Base-by-base conservation (phyloP, 2,329 filamentous ascomycete genomes). In the Conoideocrella luteorostrata region DNA sequence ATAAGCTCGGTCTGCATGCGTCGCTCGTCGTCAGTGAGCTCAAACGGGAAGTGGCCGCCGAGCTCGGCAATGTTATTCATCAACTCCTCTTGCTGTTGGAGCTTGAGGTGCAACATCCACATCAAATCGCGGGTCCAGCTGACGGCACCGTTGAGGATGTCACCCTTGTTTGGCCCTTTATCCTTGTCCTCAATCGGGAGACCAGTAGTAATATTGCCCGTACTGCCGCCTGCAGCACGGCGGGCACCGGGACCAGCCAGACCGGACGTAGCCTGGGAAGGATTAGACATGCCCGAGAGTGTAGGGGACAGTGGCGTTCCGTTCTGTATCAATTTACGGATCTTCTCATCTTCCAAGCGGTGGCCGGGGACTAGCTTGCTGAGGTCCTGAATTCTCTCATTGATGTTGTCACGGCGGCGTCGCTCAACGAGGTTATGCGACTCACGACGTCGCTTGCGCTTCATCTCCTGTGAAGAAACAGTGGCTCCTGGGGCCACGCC, bases 361-460 rank as follows among this genome's bases (percentile, higher is more conserved):
- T 98, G 93, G 48, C 84, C 77, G 20, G 93, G 93, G 2, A 98
- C 91, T 15, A 98, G 78, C 56, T 89, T 88, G 58, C 91, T 95
- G 7, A 98, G 77, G 59, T 98, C 93, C 59, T 97, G 91, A 50
- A 98, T 98, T 34, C 93, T 82, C 66, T 98, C 93, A 55, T 98
- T 98, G 72, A 98, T 98, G 61, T 97, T 97, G 69, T 97, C 93
- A 49, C 93, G 82, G 49, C 93, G 84, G 41, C 93, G 84, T 45
- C 93, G 88, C 69, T 98, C 93, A 10, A 98, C 93, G 30, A 95
- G 75, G 61, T 98, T 97, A 69, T 98, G 93, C 1, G 91, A 97
- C 59, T 96, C 93, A 30, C 93, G 79, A 47, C 93, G 82, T 48
- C 90, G 79, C 63, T 91, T 88, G 55, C 89, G 80, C 77, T 97